These are phyloP conservation scores for Chaetomiaceae sp. DNA, from an alignment of 2,329 filamentous ascomycete genomes.

Conservation along the genomic window DNA sequence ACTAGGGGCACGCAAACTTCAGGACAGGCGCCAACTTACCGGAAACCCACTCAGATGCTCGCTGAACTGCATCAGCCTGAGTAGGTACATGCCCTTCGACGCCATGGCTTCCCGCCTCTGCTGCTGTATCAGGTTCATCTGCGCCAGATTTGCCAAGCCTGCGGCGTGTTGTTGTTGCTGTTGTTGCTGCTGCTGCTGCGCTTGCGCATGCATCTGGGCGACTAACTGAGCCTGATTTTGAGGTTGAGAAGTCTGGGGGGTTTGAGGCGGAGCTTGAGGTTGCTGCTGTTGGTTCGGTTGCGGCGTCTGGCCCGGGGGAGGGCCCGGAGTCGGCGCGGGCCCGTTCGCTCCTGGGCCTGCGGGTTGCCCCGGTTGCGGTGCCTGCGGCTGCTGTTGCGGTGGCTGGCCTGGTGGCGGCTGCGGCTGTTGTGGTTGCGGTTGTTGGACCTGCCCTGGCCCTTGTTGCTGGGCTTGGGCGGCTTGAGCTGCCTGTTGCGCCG, in stretches of 20 bases:
- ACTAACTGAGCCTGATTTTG: conserved; percentile 37
- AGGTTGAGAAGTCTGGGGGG: conserved; percentile 39
- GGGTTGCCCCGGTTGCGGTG: conserved; percentile 34
- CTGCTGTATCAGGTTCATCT: conserved; percentile 22
- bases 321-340: conserved; percentile 37
- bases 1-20: neutral
- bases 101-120: conserved; percentile 41
- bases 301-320: conserved; percentile 27
- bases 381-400: conserved; percentile 23
- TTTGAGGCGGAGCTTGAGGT: conserved; percentile 34
- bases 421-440: conserved; percentile 35
- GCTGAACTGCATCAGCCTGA: conserved; percentile 59
- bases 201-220: conserved; percentile 37
- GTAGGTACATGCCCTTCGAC: conserved; percentile 53
- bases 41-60: conserved; percentile 57
- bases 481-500: conserved; percentile 30
- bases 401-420: conserved; percentile 40
- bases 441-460: conserved; percentile 30
- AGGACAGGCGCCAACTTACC: conserved; percentile 37
- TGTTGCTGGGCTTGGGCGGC: conserved; percentile 36
- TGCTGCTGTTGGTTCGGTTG: conserved; percentile 41
- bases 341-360: conserved; percentile 20
- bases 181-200: conserved; percentile 36
- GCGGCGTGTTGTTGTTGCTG: conserved; percentile 25
- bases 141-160: conserved; percentile 37